These are phyloP conservation scores for Ziziphus jujuba DNA, from an alignment of 306 rosid genomes.

Conservation along the genomic window DNA sequence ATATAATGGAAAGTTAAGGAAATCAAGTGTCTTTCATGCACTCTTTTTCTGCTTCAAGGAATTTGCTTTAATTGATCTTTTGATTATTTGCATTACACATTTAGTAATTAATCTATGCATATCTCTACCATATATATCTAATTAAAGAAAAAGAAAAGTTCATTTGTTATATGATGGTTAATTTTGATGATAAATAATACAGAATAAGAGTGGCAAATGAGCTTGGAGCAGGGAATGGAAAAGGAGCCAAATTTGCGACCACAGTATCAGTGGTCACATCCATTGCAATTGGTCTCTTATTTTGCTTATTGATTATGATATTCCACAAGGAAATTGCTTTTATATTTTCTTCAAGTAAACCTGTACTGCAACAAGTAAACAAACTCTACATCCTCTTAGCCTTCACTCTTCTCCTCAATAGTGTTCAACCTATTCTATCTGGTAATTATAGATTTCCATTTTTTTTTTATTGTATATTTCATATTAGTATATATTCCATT, in stretches of 20 bases:
- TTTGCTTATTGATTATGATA: slow-evolving; percentile 49
- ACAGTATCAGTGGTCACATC: slow-evolving; percentile 63
- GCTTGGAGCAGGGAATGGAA: slow-evolving; percentile 87
- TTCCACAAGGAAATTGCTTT: slow-evolving; percentile 53
- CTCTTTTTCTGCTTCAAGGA: too few species aligned
- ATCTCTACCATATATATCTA: too few species aligned
- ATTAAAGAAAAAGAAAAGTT: too few species aligned
- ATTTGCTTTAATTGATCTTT: too few species aligned
- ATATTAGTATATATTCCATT: too few species aligned
- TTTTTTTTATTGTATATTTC: neutral
- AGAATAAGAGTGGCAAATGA: slow-evolving; percentile 92
- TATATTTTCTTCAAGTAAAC: slow-evolving; percentile 59
- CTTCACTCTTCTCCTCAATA: slow-evolving; percentile 73
- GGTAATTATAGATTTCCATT: slow-evolving; percentile 43
- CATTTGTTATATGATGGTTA: too few species aligned
- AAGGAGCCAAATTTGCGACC: slow-evolving; percentile 79
- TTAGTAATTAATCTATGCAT: too few species aligned
- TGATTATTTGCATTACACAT: too few species aligned
- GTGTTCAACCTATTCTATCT: slow-evolving; percentile 81
- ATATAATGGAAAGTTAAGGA: too few species aligned
- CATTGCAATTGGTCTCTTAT: slow-evolving; percentile 50
- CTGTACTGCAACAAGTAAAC: slow-evolving; percentile 56
- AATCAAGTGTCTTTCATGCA: too few species aligned
- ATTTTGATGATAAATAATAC: too few species aligned
- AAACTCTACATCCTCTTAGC: slow-evolving; percentile 62